A percentile compares a stretch with the other conserved stretches of the same genome.
These are phyloP conservation scores for Neospermospora avenae DNA, from an alignment of 2,329 filamentous ascomycete species.

Conservation along the genomic window DNA sequence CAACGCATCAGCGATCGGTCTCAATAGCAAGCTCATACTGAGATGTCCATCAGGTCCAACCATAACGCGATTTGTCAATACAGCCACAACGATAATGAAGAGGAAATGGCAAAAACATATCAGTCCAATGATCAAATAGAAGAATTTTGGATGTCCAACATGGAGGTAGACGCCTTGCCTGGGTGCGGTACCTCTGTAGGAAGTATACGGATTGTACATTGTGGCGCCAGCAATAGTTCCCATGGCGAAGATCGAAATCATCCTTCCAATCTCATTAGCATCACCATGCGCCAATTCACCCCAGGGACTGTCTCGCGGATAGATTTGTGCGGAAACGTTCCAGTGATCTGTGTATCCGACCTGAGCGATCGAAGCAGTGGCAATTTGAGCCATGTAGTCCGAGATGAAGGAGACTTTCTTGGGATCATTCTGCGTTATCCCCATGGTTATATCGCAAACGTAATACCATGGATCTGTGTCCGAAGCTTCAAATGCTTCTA, in stretches of 20 bases:
- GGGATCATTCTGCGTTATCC: constrained; percentile 35
- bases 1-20: constrained; percentile 31
- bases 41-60: constrained; percentile 29
- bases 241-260: constrained; percentile 38
- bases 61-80: constrained; percentile 30
- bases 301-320: constrained; percentile 41
- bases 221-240: constrained; percentile 32
- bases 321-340: constrained; percentile 37
- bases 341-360: constrained; percentile 36
- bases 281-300: constrained; percentile 37
- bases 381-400: constrained; percentile 35
- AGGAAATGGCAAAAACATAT: constrained; percentile 25
- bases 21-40: constrained; percentile 27
- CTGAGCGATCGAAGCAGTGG: constrained; percentile 40
- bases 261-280: constrained; percentile 35
- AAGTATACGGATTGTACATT: constrained; percentile 19
- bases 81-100: constrained; percentile 26
- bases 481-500: constrained; percentile 41
- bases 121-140: constrained; percentile 39
- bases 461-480: constrained; percentile 40
- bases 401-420: constrained; percentile 33
- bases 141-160: constrained; percentile 44
- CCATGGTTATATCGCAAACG: constrained; percentile 39
- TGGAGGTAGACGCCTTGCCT: constrained; percentile 27
- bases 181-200: constrained; percentile 18